phyloP scores from a whole-genome alignment of 1,284 basidiomycete species.

The Pulveroboletus ridleyi region DNA sequence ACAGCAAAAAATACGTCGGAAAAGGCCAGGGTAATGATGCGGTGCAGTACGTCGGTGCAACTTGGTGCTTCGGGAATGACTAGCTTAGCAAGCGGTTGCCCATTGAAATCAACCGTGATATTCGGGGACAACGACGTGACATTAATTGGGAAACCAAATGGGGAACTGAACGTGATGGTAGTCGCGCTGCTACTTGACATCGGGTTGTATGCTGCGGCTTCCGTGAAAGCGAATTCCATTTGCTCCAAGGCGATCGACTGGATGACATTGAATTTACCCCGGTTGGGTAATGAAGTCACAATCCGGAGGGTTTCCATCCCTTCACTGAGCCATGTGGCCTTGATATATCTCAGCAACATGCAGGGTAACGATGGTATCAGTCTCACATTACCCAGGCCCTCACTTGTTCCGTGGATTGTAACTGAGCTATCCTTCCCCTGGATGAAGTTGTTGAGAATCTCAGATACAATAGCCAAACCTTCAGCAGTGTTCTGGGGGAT shows the following conservation, averaged over 20 bases:
- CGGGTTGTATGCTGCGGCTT: conserved; percentile 61
- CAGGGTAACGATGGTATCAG: background rate
- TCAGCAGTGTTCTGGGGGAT: conserved; percentile 61
- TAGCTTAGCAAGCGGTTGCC: conserved; percentile 66
- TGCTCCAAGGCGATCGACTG: conserved; percentile 70
- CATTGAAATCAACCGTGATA: conserved; percentile 62
- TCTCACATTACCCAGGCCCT: conserved; percentile 64
- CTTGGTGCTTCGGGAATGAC: conserved; percentile 66
- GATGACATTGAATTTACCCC: conserved; percentile 69
- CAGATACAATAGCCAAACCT: conserved; percentile 67
- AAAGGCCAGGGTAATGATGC: conserved; percentile 72
- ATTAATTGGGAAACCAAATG: conserved; percentile 77
- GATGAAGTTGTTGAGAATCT: conserved; percentile 78
- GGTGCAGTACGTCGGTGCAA: conserved; percentile 66
- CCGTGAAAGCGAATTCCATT: conserved; percentile 67
- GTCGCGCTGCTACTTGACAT: conserved; percentile 66
- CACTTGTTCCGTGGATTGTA: conserved; percentile 66
- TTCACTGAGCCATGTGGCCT: conserved; percentile 81
- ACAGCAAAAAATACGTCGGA: conserved; percentile 67
- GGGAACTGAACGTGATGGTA: conserved; percentile 68
- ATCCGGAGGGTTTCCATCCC: conserved; percentile 75
- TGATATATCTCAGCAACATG: conserved; percentile 15
- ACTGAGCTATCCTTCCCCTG: conserved; percentile 72
- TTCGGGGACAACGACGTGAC: conserved; percentile 69
- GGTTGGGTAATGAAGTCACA: conserved; percentile 69